Conservation (phyloP, 2,329 filamentous ascomycete species). For the Helminthosporium solani region DNA sequence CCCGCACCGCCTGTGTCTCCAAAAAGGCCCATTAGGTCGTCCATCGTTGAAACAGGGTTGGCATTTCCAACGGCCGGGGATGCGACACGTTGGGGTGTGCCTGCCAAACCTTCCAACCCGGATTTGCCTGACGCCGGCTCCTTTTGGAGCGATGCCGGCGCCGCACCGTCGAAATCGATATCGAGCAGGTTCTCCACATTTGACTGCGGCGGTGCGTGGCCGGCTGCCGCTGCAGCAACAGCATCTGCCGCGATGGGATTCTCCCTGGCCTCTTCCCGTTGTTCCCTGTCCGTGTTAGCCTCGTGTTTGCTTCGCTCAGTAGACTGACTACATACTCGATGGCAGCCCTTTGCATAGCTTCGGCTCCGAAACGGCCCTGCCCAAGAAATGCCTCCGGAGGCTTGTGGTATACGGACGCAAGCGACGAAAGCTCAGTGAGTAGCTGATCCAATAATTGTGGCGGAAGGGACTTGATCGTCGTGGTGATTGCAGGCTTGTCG, state of each 20-base stretch:
- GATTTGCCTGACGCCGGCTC: slow-evolving; percentile 54
- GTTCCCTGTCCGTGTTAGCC: slow-evolving; percentile 59
- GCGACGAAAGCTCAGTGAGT: slow-evolving; percentile 86
- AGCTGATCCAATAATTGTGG: slow-evolving; percentile 82
- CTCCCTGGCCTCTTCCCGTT: slow-evolving; percentile 85
- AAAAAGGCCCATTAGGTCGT: slow-evolving; percentile 76
- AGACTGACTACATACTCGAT: slow-evolving; percentile 64
- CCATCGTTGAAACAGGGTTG: slow-evolving; percentile 59
- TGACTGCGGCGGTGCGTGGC: slow-evolving; percentile 60
- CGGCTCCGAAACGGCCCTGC: slow-evolving; percentile 88
- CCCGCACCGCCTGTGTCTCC: slow-evolving; percentile 43
- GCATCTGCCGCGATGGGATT: slow-evolving; percentile 91
- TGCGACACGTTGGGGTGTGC: slow-evolving; percentile 67
- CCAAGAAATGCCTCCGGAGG: slow-evolving; percentile 97
- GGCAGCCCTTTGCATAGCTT: slow-evolving; percentile 90
- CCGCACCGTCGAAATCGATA: slow-evolving; percentile 92
- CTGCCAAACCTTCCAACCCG: slow-evolving; percentile 57
- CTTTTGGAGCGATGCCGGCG: slow-evolving; percentile 80
- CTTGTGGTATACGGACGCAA: slow-evolving; percentile 98
- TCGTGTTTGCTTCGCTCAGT: not conserved
- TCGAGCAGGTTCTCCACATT: slow-evolving; percentile 95
- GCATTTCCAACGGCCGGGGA: slow-evolving; percentile 58
- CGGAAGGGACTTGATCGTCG: slow-evolving; percentile 88
- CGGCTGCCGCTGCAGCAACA: slow-evolving; percentile 63
- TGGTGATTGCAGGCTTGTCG: slow-evolving; percentile 89